phyloP scores from a whole-genome alignment of 805 yeast species.

The Isabelozyma pseudorhagii region DNA sequence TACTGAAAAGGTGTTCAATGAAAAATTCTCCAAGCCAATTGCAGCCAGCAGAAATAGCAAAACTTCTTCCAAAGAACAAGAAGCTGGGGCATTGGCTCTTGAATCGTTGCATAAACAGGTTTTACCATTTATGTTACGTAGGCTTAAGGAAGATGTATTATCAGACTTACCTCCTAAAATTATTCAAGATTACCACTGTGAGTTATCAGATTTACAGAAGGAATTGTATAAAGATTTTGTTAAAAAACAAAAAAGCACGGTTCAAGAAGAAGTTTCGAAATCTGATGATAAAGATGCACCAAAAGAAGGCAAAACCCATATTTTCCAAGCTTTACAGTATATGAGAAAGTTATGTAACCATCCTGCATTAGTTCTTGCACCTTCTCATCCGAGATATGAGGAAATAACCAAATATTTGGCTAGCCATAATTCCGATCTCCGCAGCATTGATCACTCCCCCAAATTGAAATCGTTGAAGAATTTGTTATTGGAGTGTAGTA shows the following conservation, averaged over 20 bases:
- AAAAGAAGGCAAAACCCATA: conserved; percentile 73
- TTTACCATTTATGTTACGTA: conserved; percentile 90
- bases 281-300: conserved; percentile 29
- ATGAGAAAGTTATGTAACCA: conserved; percentile 97
- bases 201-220: conserved; percentile 85
- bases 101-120: conserved; percentile 97
- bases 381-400: conserved; percentile 75
- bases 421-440: conserved; percentile 55
- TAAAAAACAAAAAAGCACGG: conserved; percentile 71
- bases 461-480: conserved; percentile 80
- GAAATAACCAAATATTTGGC: conserved; percentile 64
- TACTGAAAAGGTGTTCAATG: conserved; percentile 89
- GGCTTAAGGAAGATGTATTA: conserved; percentile 93
- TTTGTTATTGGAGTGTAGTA: conserved; percentile 87
- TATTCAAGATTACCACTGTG: conserved; percentile 97
- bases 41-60: conserved; percentile 89
- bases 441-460: conserved; percentile 85
- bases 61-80: conserved; percentile 89
- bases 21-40: conserved; percentile 95
- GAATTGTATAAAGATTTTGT: conserved; percentile 88
- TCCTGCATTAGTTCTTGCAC: conserved; percentile 83
- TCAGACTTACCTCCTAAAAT: conserved; percentile 97
- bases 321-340: conserved; percentile 95
- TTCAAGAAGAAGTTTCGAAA: conserved; percentile 59
- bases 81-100: conserved; percentile 91